Percentiles rank a stretch among this genome's conserved stretches.
Evolutionary conservation across 2,329 filamentous ascomycete genomes (phyloP).

Genomic region (Aotearoamyces nothofagi): DNA sequence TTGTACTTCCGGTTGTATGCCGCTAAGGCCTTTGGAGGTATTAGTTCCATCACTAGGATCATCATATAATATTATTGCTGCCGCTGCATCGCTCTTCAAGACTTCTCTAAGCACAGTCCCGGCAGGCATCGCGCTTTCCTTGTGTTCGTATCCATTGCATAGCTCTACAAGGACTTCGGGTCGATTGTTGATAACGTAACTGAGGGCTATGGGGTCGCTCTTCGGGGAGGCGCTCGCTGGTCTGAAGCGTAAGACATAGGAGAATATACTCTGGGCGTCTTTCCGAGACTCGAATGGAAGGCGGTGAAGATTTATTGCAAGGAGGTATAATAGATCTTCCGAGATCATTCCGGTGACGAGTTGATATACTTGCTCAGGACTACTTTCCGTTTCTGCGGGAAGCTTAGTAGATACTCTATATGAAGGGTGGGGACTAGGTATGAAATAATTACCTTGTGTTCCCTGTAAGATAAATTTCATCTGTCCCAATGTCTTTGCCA

Average conservation of each 20-base stretch:
- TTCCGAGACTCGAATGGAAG: conserved; percentile 94
- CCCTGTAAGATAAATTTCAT: conserved; percentile 93
- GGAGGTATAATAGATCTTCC: conserved; percentile 74
- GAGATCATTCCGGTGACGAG: conserved; percentile 74
- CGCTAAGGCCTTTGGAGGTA: conserved; percentile 58
- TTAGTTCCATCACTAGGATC: conserved; percentile 60
- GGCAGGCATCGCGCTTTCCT: conserved; percentile 82
- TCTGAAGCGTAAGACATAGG: conserved; percentile 83
- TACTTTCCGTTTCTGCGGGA: conserved; percentile 78
- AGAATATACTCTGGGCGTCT: conserved; percentile 91
- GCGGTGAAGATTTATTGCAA: conserved; percentile 68
- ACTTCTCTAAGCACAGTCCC: conserved; percentile 82
- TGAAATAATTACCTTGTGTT: conserved; percentile 53
- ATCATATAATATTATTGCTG: conserved; percentile 85
- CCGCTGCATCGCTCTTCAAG: conserved; percentile 76
- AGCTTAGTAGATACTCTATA: conserved; percentile 4
- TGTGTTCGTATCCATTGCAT: conserved; percentile 78
- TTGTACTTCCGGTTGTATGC: conserved; percentile 59
- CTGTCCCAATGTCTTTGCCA: conserved; percentile 70
- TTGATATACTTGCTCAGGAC: conserved; percentile 75
- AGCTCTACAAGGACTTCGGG: conserved; percentile 79
- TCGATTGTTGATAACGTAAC: conserved; percentile 74
- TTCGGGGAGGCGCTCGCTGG: conserved; percentile 50
- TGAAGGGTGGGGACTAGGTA: conserved; percentile 5
- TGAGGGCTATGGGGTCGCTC: conserved; percentile 68